Base-by-base conservation (phyloP, 306 rosid species). In the Gillenia trifoliata region DNA sequence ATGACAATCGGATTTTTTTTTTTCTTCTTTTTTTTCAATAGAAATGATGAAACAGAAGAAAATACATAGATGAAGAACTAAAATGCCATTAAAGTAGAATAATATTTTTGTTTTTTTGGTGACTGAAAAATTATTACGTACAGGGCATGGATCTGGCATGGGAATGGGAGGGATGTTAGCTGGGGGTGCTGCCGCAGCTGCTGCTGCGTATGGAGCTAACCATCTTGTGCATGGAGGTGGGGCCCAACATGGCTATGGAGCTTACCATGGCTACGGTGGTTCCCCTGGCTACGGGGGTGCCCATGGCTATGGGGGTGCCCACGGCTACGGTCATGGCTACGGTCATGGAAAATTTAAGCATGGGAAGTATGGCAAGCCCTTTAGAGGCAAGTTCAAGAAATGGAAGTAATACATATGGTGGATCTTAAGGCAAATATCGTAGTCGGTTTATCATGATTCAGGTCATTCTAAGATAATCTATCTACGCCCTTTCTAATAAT, bases 131-230 rank as follows among this genome's bases (percentile, higher is more conserved):
- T 6, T 56, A 45, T n/a, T 3, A 8, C 33, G 3, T 61, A 25
- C 77, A 85, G 98, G 90, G 30, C 79, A 80, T 8, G 83, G 88
- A 49, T 31, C 64, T 11, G 84, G 90, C 2, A 40, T 72, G 30
- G 66, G 40, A 61, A 29, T 3, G 66, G 76, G 76, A 40, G 81
- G 97, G 82, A 0, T 94, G 82, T 68, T 93, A 68, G 96, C 91
- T 2, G 96, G 96, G 15, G 97, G 92, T 64, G 91, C 89, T 12
- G 94, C 86, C 0, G 98, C 91, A 0, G 93, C 92, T 62, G 87
- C 93, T 31, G 92, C 93, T 57, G 87, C 97, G 25, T 88, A 77
- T 4, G 98, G 98, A 1, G 85, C 87, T 43, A 92, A 85, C 63
- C 96, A 81, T 68, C 79, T 88, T 62, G 8, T 83, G 12, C 91